These are phyloP conservation scores for Aspergillus ostianus DNA, from an alignment of 495 filamentous ascomycete species.

Conservation along the genomic window DNA sequence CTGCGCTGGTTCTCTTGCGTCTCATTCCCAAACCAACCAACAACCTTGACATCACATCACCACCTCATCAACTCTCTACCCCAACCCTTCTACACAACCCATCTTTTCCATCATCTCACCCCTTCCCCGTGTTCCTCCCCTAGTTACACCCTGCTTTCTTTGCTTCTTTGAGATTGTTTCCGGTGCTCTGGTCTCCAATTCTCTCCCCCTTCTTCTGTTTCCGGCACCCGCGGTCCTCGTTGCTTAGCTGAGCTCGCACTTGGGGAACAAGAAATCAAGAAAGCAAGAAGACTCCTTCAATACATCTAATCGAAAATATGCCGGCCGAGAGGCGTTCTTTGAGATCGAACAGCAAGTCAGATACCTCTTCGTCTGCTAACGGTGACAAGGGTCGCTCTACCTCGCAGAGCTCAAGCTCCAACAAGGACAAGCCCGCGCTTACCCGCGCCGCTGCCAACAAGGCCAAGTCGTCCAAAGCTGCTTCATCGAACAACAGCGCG, in stretches of 20 bases:
- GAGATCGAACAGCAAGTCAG: slow-evolving; percentile 56
- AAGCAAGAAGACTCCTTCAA: not conserved
- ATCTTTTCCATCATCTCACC: slow-evolving; percentile 16
- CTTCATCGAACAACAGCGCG: slow-evolving; percentile 44
- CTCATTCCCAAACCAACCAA: slow-evolving; percentile 23
- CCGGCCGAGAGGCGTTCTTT: slow-evolving; percentile 56
- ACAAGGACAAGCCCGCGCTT: slow-evolving; percentile 47
- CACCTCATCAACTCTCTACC: slow-evolving; percentile 38
- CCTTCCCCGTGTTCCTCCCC: not conserved
- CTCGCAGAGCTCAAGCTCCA: slow-evolving; percentile 50
- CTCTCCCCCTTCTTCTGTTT: slow-evolving; percentile 31
- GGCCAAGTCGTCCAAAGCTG: slow-evolving; percentile 52
- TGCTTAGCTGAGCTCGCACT: slow-evolving; percentile 38
- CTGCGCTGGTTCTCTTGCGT: slow-evolving; percentile 36
- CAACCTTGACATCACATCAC: slow-evolving; percentile 50
- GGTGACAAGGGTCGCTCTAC: slow-evolving; percentile 53
- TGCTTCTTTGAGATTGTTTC: not conserved
- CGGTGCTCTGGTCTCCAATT: slow-evolving; percentile 8
- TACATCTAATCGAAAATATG: slow-evolving; percentile 40
- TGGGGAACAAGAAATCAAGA: not conserved
- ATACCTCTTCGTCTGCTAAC: slow-evolving; percentile 56
- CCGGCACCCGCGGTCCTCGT: slow-evolving; percentile 27
- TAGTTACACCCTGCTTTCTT: not conserved
- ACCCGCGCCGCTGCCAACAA: slow-evolving; percentile 48
- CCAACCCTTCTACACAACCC: slow-evolving; percentile 13